These are phyloP conservation scores for Starmerella bombicola DNA, from an alignment of 805 yeast species.

Conservation along the genomic window DNA sequence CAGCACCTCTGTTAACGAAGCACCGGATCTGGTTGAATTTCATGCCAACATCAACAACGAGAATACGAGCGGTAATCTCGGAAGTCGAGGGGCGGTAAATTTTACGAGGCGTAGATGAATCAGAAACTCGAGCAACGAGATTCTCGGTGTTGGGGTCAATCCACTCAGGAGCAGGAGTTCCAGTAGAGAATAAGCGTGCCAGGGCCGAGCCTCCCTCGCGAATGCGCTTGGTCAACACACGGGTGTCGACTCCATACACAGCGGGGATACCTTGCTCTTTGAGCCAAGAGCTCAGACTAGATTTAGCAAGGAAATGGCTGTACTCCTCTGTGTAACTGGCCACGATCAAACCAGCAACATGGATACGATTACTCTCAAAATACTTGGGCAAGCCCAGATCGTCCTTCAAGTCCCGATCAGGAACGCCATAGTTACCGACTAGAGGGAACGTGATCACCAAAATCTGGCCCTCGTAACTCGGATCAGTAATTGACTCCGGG, in stretches of 20 bases:
- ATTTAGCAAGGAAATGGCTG: slow-evolving; percentile 85
- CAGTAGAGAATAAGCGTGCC: slow-evolving; percentile 53
- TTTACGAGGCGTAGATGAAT: slow-evolving; percentile 35
- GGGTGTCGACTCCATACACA: slow-evolving; percentile 93
- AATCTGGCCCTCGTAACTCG: slow-evolving; percentile 96
- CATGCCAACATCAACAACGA: slow-evolving; percentile 96
- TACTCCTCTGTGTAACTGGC: slow-evolving; percentile 94
- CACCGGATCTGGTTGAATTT: slow-evolving; percentile 96
- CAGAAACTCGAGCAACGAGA: slow-evolving; percentile 81
- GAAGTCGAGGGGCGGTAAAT: slow-evolving; percentile 66
- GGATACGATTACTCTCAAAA: slow-evolving; percentile 86
- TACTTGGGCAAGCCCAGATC: slow-evolving; percentile 73
- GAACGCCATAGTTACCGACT: slow-evolving; percentile 98
- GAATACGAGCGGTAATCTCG: slow-evolving; percentile 45
- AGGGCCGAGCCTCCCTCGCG: slow-evolving; percentile 87
- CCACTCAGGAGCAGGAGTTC: slow-evolving; percentile 75
- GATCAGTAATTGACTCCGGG: slow-evolving; percentile 96
- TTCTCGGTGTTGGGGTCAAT: slow-evolving; percentile 83
- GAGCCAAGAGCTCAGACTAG: slow-evolving; percentile 89
- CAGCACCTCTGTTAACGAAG: slow-evolving; percentile 91
- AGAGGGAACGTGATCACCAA: slow-evolving; percentile 90
- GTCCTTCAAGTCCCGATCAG: slow-evolving; percentile 67
- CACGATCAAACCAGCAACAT: slow-evolving; percentile 91
- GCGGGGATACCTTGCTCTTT: slow-evolving; percentile 89
- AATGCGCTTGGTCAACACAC: slow-evolving; percentile 83